phyloP scores from a whole-genome alignment of 805 yeast genomes.

The Candida stauntonica region DNA sequence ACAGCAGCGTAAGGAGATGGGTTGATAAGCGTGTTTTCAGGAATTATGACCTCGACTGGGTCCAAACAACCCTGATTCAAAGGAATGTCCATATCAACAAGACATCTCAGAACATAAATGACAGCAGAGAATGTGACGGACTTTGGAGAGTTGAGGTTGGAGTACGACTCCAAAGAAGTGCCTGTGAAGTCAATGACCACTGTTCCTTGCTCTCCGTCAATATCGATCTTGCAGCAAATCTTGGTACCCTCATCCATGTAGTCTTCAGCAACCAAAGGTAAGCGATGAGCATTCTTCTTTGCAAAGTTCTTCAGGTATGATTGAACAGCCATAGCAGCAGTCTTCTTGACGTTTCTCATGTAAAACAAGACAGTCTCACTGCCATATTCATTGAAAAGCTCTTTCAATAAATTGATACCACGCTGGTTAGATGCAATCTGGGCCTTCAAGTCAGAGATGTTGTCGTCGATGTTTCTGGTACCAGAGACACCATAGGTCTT shows the following conservation, averaged over 20 bases:
- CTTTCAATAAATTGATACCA: conserved; percentile 42
- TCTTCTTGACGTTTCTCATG: conserved; percentile 41
- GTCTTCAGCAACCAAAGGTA: conserved; percentile 42
- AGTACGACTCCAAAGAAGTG: conserved; percentile 48
- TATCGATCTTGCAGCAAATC: conserved; percentile 38
- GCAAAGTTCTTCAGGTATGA: conserved; percentile 34
- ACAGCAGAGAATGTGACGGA: conserved; percentile 52
- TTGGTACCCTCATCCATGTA: conserved; percentile 54
- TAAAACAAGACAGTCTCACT: conserved; percentile 40
- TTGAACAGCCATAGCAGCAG: conserved; percentile 47
- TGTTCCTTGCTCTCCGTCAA: conserved; percentile 34
- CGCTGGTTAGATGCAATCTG: conserved; percentile 50
- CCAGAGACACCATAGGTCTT: conserved; percentile 50
- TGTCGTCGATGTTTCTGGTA: conserved; percentile 50
- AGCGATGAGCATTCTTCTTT: conserved; percentile 32
- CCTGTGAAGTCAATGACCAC: conserved; percentile 51
- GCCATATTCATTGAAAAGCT: conserved; percentile 41
- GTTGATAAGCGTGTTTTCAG: conserved; percentile 32
- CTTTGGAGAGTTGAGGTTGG: conserved; percentile 50
- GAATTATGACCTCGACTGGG: conserved; percentile 52
- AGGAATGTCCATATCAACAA: conserved; percentile 83
- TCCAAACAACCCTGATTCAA: conserved; percentile 87
- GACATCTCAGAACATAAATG: conserved; percentile 47
- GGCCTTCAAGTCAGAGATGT: conserved; percentile 45
- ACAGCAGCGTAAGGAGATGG: conserved; percentile 43